Conservation (phyloP, 83 land plant species). For the Larix sibirica region DNA sequence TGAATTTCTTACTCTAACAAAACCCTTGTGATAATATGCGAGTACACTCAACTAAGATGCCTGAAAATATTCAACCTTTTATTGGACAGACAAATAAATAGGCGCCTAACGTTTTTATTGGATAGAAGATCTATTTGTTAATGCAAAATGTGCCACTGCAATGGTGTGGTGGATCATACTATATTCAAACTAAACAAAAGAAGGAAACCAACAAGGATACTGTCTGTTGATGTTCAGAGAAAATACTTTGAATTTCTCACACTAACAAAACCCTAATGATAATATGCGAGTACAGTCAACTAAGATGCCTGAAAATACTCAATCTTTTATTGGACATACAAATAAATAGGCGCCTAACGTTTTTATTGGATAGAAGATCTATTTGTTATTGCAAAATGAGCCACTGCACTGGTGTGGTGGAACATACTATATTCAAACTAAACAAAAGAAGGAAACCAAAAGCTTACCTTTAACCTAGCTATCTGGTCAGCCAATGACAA, state of each 20-base stretch:
- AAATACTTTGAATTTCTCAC: neutral
- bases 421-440: neutral
- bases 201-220: neutral
- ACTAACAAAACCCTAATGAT: neutral
- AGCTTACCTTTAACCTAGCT: slow-evolving; percentile 64
- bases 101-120: neutral
- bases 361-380: neutral
- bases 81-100: neutral
- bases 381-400: neutral
- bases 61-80: neutral
- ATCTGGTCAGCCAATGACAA: slow-evolving; percentile 78
- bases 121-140: neutral
- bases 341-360: neutral
- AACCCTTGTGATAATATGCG: neutral
- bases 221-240: neutral
- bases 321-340: neutral
- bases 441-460: neutral
- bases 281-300: neutral
- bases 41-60: neutral
- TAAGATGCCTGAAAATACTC: neutral
- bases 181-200: neutral
- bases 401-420: neutral
- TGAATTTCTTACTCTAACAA: neutral
- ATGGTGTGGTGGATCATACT: neutral
- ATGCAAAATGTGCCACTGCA: neutral